Evolutionary conservation across 768 basidiomycete species (phyloP).

Genomic region (Terana coerulea): DNA sequence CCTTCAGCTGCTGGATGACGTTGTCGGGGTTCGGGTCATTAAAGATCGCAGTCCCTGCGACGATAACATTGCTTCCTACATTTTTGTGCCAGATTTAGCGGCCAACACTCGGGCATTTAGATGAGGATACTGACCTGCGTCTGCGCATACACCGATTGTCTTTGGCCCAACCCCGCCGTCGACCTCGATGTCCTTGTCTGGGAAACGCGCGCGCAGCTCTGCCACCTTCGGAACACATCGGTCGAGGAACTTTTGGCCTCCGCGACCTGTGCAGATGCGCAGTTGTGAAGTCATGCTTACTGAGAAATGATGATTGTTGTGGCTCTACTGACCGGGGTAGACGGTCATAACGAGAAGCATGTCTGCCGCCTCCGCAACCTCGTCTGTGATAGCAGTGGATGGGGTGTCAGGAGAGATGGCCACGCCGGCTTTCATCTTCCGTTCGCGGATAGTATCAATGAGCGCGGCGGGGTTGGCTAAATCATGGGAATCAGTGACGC

Average conservation of each 20-base stretch:
- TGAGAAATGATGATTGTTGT: too few species aligned
- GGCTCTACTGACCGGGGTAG: constrained; percentile 66
- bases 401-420: constrained; percentile 97
- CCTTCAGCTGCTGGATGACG: constrained; percentile 72
- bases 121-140: constrained; percentile 72
- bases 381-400: constrained; percentile 81
- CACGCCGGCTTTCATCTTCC: constrained; percentile 90
- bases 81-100: background rate
- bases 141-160: constrained; percentile 82
- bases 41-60: constrained; percentile 96
- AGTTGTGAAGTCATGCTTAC: too few species aligned
- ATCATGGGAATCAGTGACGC: background rate
- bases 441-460: constrained; percentile 75
- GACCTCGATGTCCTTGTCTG: constrained; percentile 94
- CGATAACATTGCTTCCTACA: constrained; percentile 94
- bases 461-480: constrained; percentile 70
- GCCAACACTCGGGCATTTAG: too few species aligned
- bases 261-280: constrained; percentile 65
- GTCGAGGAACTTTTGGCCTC: constrained; percentile 95
- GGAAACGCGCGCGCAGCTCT: constrained; percentile 87
- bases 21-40: constrained; percentile 70
- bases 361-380: constrained; percentile 78
- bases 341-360: constrained; percentile 99
- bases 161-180: constrained; percentile 96
- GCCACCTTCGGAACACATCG: constrained; percentile 91